These are phyloP conservation scores for Boehmeria nivea DNA, from an alignment of 306 rosid species.

Conservation along the genomic window DNA sequence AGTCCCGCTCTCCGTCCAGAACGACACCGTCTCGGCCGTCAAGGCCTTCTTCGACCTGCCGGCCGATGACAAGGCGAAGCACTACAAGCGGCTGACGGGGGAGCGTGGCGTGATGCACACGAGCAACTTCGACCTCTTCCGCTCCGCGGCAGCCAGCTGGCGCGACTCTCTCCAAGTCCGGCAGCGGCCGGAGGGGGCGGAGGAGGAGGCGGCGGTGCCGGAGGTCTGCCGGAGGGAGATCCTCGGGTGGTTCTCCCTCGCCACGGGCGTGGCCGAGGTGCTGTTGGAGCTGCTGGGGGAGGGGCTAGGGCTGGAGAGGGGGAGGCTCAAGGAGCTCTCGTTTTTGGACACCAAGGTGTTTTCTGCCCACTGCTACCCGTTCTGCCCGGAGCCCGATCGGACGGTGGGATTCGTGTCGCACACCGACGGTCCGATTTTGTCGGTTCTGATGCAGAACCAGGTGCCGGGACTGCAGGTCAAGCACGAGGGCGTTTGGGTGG, in stretches of 20 bases:
- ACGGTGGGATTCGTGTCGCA: background rate
- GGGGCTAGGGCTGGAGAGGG: constrained; percentile 34
- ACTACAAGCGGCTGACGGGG: constrained; percentile 24
- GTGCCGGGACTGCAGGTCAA: background rate
- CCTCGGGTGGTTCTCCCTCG: constrained; percentile 24
- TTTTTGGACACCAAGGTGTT: background rate
- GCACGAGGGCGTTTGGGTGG: constrained; percentile 1
- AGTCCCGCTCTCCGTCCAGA: constrained; percentile 8
- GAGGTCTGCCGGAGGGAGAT: constrained; percentile 15
- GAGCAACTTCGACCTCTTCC: constrained; percentile 16
- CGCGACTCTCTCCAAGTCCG: constrained; percentile 31
- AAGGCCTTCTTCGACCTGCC: constrained; percentile 38
- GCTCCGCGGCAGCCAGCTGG: constrained; percentile 13
- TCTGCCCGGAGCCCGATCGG: constrained; percentile 2
- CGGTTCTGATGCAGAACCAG: background rate
- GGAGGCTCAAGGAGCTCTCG: constrained; percentile 29
- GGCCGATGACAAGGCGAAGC: constrained; percentile 20
- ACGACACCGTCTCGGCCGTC: constrained; percentile 22
- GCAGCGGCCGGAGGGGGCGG: constrained; percentile 23
- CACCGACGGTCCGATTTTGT: background rate
- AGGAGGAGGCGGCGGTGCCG: background rate
- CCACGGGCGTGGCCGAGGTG: constrained; percentile 19
- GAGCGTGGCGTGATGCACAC: constrained; percentile 23
- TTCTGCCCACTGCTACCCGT: background rate
- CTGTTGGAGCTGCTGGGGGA: constrained; percentile 38